phyloP scores from a whole-genome alignment of 257 asterid genomes.

The Gentiana dahurica region DNA sequence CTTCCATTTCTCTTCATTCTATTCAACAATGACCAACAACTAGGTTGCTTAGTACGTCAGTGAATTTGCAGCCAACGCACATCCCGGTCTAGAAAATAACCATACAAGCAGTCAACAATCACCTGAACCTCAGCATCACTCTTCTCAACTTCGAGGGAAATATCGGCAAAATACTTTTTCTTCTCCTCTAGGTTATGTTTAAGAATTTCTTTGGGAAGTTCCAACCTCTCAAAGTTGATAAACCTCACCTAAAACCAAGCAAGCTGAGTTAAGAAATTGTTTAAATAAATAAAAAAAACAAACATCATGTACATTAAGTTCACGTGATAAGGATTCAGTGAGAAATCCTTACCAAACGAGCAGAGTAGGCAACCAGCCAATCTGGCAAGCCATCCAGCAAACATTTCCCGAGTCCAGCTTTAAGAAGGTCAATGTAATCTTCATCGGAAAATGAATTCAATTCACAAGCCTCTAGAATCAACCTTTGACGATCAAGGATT shows the following conservation, averaged over 20 bases:
- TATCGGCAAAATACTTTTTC: conserved; percentile 75
- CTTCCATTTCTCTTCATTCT: not conserved
- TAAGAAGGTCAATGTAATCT: conserved; percentile 80
- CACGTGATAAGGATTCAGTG: not conserved
- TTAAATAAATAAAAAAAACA: conserved; percentile 9
- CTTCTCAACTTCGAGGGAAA: conserved; percentile 72
- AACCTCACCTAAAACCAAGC: conserved; percentile 72
- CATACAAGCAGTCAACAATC: conserved; percentile 7
- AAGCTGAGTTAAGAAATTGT: not conserved
- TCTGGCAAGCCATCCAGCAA: conserved; percentile 96
- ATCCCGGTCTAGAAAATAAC: not conserved
- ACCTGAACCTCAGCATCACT: conserved; percentile 99
- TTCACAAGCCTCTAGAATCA: conserved; percentile 93
- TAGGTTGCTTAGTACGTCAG: too few species aligned
- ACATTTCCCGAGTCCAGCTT: conserved; percentile 98
- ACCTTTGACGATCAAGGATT: conserved; percentile 67
- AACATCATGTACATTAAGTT: conserved; percentile 2
- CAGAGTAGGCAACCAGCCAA: conserved; percentile 92
- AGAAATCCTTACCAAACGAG: conserved; percentile 59
- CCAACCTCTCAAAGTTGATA: conserved; percentile 90
- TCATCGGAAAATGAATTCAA: conserved; percentile 86
- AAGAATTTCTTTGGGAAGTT: conserved; percentile 74
- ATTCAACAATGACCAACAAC: too few species aligned
- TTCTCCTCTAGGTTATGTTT: conserved; percentile 88
- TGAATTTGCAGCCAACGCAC: not conserved